Base-by-base conservation (phyloP, 768 basidiomycete genomes). In the Tulasnella sp. region DNA sequence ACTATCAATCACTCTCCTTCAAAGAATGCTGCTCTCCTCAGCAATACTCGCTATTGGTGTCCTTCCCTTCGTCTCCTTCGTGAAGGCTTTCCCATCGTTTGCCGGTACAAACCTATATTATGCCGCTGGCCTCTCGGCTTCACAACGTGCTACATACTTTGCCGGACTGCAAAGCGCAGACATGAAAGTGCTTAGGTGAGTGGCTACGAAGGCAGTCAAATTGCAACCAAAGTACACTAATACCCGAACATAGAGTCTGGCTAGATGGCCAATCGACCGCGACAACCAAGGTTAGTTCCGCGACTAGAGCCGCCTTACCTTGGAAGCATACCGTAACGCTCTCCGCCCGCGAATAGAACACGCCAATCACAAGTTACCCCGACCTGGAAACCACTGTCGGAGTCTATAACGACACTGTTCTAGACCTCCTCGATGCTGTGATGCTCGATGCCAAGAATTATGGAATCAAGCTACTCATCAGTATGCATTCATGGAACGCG, bases 361-460 rank as follows among this genome's bases (percentile, higher is more conserved):
- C 65, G 51, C 66, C 63, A 52, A 66, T 70, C 56, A 64, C 63
- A 47, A 48, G 65, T 2, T 71, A 71, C 51, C 67, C 65, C 1
- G 71, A 71, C 59, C 66, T 74, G 17, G 73, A 74, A 62, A 69
- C 71, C 9, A 69, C 61, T 24, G 64, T 64, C 4, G 71, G 69
- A 41, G 71, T 65, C 58, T 75, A 74, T 64, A 63, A 74, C 62
- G 70, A 71, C 56, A 71, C 70, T 1, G 68, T 74, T 13, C 64
- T 75, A 13, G 64, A 73, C 42, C 66, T 65, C 15, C 66, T 74
- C 19, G 73, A 75, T 64, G 71, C 70, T 29, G 66, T 75, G 51
- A 75, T 75, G 73, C 61, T 74, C 43, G 71, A 72, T 21, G 70
- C 73, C 0, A 64, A 73, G 29, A 61, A 64, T 1, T 67, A 70